Percentiles rank a stretch among this genome's conserved stretches.
Conservation (phyloP, 1,139 yeast species). For the Pichia sp. region DNA sequence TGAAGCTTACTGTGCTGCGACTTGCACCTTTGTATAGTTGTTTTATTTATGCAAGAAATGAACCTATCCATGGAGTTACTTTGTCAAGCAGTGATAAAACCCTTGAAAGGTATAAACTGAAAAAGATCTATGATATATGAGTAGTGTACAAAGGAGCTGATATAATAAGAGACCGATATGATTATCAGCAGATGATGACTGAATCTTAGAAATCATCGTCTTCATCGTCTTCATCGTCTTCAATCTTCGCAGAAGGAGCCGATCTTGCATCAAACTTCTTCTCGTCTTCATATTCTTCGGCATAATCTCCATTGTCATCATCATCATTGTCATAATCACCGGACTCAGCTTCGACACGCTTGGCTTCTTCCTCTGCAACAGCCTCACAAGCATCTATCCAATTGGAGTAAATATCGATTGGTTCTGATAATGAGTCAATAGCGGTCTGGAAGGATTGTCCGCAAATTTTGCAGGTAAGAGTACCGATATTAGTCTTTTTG, state of each 20-base stretch:
- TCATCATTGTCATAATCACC: conserved; percentile 26
- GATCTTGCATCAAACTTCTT: neutral
- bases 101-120: no score
- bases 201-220: conserved; percentile 2
- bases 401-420: conserved; percentile 92
- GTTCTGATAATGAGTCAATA: conserved; percentile 74
- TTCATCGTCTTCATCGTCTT: conserved; percentile 11
- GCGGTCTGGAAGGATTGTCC: conserved; percentile 92
- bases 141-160: no score
- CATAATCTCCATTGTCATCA: conserved; percentile 22
- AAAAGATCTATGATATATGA: no score
- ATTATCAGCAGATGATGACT: no score
- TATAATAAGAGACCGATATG: no score
- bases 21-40: no score
- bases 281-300: conserved; percentile 19
- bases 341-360: conserved; percentile 29
- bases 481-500: conserved; percentile 80
- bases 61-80: no score
- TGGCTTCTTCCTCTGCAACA: conserved; percentile 59
- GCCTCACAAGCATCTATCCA: conserved; percentile 99
- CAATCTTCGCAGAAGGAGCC: conserved; percentile 4
- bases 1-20: neutral
- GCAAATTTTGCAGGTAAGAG: conserved; percentile 83
- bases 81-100: no score
- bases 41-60: no score